Conservation (phyloP, 441 rosid species). For the Gossypium aridum region DNA sequence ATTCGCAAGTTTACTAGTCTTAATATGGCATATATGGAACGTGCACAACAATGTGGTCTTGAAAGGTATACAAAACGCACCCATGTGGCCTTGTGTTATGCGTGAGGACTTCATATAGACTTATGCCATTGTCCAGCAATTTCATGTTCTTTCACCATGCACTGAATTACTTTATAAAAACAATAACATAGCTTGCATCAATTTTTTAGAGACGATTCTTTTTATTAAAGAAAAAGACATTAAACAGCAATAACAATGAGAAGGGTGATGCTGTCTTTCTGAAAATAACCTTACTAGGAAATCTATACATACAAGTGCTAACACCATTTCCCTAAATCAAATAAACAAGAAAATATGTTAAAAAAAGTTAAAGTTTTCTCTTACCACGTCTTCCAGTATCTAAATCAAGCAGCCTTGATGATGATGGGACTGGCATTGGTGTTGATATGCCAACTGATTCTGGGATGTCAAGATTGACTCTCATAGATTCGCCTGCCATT, state of each 20-base stretch:
- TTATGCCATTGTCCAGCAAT: too few relatives aligned
- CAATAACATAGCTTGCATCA: not conserved
- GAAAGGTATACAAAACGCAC: too few relatives aligned
- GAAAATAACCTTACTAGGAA: not conserved
- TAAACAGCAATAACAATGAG: not conserved
- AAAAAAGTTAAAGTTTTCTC: constrained; percentile 42
- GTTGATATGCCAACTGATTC: constrained; percentile 73
- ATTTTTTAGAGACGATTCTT: not conserved
- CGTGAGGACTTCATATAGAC: too few relatives aligned
- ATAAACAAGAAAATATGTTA: not conserved
- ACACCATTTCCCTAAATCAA: constrained; percentile 6
- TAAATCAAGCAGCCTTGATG: constrained; percentile 58
- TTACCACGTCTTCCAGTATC: constrained; percentile 62
- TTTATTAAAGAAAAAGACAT: not conserved
- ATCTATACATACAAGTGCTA: not conserved
- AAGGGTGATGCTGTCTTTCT: not conserved
- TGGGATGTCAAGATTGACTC: constrained; percentile 73
- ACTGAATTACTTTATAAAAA: not conserved
- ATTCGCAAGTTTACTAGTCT: too few relatives aligned
- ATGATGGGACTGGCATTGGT: constrained; percentile 40
- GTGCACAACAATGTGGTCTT: too few relatives aligned
- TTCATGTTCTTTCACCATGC: not conserved
- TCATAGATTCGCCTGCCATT: constrained; percentile 36
- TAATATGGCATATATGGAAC: too few relatives aligned
- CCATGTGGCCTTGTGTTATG: too few relatives aligned